Percentiles rank a stretch among this genome's conserved stretches.
phyloP scores from a whole-genome alignment of 2,329 filamentous ascomycete species.

The Diplodia intermedia region DNA sequence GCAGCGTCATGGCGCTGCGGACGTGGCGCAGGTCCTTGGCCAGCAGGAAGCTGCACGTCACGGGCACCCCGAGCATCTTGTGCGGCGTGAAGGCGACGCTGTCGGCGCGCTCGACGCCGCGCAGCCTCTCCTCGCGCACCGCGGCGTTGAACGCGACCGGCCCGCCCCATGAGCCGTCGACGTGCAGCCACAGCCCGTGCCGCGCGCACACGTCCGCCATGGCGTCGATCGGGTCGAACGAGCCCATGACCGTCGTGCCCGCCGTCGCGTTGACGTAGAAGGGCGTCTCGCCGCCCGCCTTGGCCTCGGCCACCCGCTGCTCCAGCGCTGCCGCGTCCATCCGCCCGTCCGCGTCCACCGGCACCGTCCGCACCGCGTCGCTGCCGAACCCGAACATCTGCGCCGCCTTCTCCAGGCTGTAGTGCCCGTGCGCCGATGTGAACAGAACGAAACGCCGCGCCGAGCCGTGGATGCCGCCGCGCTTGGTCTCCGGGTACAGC shows the following conservation, averaged over 20 bases:
- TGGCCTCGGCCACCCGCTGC: slow-evolving; percentile 66
- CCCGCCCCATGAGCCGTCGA: slow-evolving; percentile 92
- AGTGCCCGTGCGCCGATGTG: slow-evolving; percentile 89
- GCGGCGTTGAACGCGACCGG: slow-evolving; percentile 74
- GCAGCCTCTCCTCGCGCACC: slow-evolving; percentile 66
- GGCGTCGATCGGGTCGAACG: slow-evolving; percentile 78
- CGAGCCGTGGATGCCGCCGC: slow-evolving; percentile 66
- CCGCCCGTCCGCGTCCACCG: slow-evolving; percentile 73
- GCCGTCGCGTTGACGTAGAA: slow-evolving; percentile 97
- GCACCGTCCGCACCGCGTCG: slow-evolving; percentile 73
- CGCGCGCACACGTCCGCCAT: slow-evolving; percentile 74
- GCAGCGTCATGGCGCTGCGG: slow-evolving; percentile 82
- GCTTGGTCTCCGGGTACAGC: slow-evolving; percentile 80
- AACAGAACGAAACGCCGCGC: slow-evolving; percentile 76
- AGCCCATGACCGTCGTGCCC: slow-evolving; percentile 90
- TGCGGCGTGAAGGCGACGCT: slow-evolving; percentile 90
- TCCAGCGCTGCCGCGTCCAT: slow-evolving; percentile 75
- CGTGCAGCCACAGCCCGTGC: slow-evolving; percentile 85
- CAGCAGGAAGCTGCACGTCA: slow-evolving; percentile 90
- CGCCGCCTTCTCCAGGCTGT: slow-evolving; percentile 94
- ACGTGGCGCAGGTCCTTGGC: slow-evolving; percentile 77
- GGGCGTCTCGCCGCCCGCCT: slow-evolving; percentile 74
- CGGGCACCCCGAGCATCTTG: slow-evolving; percentile 93
- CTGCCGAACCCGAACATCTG: slow-evolving; percentile 86
- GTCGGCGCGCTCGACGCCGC: slow-evolving; percentile 76